These are phyloP conservation scores for Yamadazyma atlantica DNA, from an alignment of 1,139 yeast genomes.

Conservation along the genomic window DNA sequence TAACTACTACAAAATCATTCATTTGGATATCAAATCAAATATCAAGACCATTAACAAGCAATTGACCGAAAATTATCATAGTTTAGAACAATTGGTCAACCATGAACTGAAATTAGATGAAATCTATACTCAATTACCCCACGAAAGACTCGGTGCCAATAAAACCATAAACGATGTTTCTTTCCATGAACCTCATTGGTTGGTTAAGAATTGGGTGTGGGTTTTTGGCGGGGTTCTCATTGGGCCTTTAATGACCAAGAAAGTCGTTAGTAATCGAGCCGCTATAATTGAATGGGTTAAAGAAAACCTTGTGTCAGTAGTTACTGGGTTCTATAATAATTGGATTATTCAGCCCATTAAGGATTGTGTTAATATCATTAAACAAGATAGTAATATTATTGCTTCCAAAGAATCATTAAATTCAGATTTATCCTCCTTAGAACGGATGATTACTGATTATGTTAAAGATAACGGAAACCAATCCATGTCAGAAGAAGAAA, in stretches of 20 bases:
- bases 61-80: conserved; percentile 20
- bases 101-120: conserved; percentile 12
- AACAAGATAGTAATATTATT: conserved; percentile 75
- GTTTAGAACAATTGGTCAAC: conserved; percentile 13
- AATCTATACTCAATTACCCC: conserved; percentile 1
- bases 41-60: conserved; percentile 20
- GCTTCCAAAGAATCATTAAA: conserved; percentile 76
- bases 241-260: conserved; percentile 50
- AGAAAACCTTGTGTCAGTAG: conserved; percentile 61
- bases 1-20: conserved; percentile 21
- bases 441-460: conserved; percentile 84
- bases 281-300: conserved; percentile 57
- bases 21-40: conserved; percentile 22
- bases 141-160: neutral
- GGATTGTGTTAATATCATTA: conserved; percentile 72
- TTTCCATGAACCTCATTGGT: conserved; percentile 46
- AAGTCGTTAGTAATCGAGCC: conserved; percentile 49
- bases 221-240: conserved; percentile 36
- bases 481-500: conserved; percentile 34
- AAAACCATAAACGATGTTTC: conserved; percentile 10
- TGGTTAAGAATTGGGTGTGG: conserved; percentile 70
- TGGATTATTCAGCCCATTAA: conserved; percentile 83
- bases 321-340: conserved; percentile 65
- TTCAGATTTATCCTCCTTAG: conserved; percentile 77
- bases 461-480: conserved; percentile 43